Percentiles rank a stretch among this genome's conserved stretches.
Evolutionary conservation across 2,329 filamentous ascomycete species (phyloP).

Genomic region (Incumbomyces delicatus): DNA sequence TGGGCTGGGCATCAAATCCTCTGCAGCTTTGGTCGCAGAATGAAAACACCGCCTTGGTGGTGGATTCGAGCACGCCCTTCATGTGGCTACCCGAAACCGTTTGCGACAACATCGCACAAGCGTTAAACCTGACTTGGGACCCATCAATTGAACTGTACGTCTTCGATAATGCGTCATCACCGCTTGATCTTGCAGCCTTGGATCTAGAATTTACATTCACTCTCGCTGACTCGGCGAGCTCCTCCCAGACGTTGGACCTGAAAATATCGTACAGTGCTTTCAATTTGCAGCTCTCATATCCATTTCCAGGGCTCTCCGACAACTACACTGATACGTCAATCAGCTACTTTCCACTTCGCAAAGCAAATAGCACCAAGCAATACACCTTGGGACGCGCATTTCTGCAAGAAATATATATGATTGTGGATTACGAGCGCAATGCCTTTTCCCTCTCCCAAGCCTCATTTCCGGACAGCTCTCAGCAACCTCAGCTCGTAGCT

Average conservation of each 20-base stretch:
- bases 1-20: constrained; percentile 19
- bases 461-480: constrained; percentile 21
- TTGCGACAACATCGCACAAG: constrained; percentile 28
- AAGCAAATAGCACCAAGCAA: constrained; percentile 25
- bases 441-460: constrained; percentile 29
- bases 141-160: constrained; percentile 28
- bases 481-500: constrained; percentile 40
- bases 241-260: constrained; percentile 24
- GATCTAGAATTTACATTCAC: constrained; percentile 29
- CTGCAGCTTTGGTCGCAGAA: constrained; percentile 16
- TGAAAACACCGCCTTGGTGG: constrained; percentile 22
- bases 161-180: constrained; percentile 19
- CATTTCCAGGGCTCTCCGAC: constrained; percentile 24
- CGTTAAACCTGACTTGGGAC: constrained; percentile 29
- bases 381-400: constrained; percentile 32
- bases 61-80: constrained; percentile 33
- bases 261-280: constrained; percentile 32
- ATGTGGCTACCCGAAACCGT: constrained; percentile 30
- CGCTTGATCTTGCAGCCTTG: constrained; percentile 21
- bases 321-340: constrained; percentile 19
- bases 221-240: constrained; percentile 24
- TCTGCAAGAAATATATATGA: constrained; percentile 32
- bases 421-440: constrained; percentile 29
- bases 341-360: constrained; percentile 32
- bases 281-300: constrained; percentile 28